A percentile compares a stretch with the other conserved stretches of the same genome.
phyloP scores from a whole-genome alignment of 1,284 basidiomycete genomes.

The Xerocomus minutiporus region DNA sequence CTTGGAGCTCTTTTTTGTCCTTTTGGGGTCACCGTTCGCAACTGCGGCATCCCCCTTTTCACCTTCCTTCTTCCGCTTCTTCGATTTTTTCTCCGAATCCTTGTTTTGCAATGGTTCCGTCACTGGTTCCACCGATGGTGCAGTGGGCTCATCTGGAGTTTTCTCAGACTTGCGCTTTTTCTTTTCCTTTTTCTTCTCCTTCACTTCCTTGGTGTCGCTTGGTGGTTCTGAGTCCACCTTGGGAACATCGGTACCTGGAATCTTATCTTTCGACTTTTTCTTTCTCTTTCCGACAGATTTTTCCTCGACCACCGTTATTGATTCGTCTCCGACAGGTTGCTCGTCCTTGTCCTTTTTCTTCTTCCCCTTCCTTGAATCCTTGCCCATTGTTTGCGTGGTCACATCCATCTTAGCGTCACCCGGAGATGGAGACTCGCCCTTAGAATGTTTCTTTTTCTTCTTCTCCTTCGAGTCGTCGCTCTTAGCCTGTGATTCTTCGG shows the following conservation, averaged over 20 bases:
- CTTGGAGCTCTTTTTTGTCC: constrained; percentile 28
- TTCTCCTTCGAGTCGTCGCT: constrained; percentile 24
- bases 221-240: constrained; percentile 1
- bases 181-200: constrained; percentile 9
- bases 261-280: constrained; percentile 12
- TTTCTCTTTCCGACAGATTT: constrained; percentile 21
- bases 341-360: constrained; percentile 12
- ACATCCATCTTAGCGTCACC: neutral
- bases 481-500: constrained; percentile 9
- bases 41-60: constrained; percentile 6
- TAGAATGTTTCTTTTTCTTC: constrained; percentile 9
- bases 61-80: constrained; percentile 23
- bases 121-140: neutral
- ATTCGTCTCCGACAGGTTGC: neutral
- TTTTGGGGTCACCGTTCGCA: constrained; percentile 24
- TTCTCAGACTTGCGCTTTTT: constrained; percentile 8
- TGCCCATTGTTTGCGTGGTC: neutral
- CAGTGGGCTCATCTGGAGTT: neutral
- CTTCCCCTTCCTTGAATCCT: constrained; percentile 1
- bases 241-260: neutral
- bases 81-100: constrained; percentile 14
- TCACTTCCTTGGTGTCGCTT: constrained; percentile 1
- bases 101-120: neutral
- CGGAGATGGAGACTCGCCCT: constrained; percentile 1
- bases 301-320: constrained; percentile 1